Conservation (phyloP, 352 stramenopile species). For the Nothophytophthora sp. region DNA sequence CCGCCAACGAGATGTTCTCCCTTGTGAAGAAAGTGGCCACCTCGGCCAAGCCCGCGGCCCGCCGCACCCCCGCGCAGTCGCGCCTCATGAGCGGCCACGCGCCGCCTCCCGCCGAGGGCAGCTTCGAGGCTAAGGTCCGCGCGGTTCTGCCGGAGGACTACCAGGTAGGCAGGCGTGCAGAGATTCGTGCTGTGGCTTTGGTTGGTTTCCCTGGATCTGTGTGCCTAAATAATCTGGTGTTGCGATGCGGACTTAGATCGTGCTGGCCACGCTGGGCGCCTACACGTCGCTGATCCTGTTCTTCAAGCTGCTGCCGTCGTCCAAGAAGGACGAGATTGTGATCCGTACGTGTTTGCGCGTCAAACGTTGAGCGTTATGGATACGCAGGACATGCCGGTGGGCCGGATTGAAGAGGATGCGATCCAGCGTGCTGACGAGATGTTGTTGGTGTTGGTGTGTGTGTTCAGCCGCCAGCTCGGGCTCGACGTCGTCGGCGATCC, state of each 20-base stretch:
- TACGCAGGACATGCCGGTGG: no score
- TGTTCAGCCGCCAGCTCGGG: constrained; percentile 32
- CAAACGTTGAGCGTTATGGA: no score
- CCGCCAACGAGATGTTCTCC: constrained; percentile 55
- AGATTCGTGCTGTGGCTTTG: no score
- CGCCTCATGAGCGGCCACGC: constrained; percentile 78
- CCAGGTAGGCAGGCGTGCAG: constrained; percentile 53
- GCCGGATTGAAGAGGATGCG: no score
- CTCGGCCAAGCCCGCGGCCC: constrained; percentile 43
- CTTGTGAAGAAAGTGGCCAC: constrained; percentile 74
- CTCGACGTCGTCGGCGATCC: constrained; percentile 60
- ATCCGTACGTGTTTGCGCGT: constrained; percentile 30
- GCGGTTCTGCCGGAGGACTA: constrained; percentile 84
- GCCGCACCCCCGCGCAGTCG: constrained; percentile 50
- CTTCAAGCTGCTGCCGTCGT: constrained; percentile 86
- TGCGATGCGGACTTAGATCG: constrained; percentile 45
- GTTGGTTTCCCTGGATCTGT: not conserved
- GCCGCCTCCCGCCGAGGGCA: constrained; percentile 55
- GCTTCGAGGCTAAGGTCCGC: constrained; percentile 87
- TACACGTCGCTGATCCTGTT: constrained; percentile 81
- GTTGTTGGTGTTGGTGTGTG: constrained; percentile 5
- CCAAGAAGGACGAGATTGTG: constrained; percentile 69
- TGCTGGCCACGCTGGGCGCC: constrained; percentile 79
- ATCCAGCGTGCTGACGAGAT: not conserved
- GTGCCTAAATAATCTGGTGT: not conserved